A percentile compares a stretch with the other conserved stretches of the same genome.
These are phyloP conservation scores for Chlorokybus atmophyticus DNA, from an alignment of 139 green algal species.

Conservation along the genomic window DNA sequence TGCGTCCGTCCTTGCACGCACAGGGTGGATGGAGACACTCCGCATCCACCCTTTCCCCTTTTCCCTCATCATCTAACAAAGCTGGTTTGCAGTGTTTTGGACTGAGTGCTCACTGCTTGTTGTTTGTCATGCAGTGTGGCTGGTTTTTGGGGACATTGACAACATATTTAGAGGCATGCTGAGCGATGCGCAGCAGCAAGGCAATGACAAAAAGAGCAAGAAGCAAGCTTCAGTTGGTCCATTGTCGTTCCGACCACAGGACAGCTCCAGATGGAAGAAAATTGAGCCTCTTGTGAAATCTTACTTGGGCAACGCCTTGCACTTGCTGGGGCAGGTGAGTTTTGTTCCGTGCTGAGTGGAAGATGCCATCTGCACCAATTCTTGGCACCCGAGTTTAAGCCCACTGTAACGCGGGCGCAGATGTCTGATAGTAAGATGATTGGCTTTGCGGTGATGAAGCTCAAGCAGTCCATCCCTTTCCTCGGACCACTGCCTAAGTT, in stretches of 20 bases:
- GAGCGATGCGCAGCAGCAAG: too few species aligned
- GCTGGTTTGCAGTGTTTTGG: too few species aligned
- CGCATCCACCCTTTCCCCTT: constrained; percentile 13
- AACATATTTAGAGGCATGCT: too few species aligned
- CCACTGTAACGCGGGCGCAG: too few species aligned
- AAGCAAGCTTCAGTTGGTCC: background rate
- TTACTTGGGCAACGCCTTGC: constrained; percentile 86
- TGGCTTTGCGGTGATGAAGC: constrained; percentile 58
- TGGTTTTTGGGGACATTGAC: background rate
- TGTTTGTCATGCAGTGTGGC: too few species aligned
- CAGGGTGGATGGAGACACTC: background rate
- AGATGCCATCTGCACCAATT: too few species aligned
- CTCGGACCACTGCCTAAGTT: constrained; percentile 56
- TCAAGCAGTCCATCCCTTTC: constrained; percentile 49
- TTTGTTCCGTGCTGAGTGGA: too few species aligned
- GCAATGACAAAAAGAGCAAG: constrained; percentile 7
- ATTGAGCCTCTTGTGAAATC: constrained; percentile 66
- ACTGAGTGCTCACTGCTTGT: too few species aligned
- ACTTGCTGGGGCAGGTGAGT: constrained; percentile 53
- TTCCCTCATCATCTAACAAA: background rate
- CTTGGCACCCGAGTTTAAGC: too few species aligned
- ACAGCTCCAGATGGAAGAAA: constrained; percentile 44
- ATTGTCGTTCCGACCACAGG: background rate
- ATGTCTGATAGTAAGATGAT: constrained; percentile 34
- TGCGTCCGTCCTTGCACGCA: background rate